A percentile compares a stretch with the other conserved stretches of the same genome.
Evolutionary conservation across 2,329 filamentous ascomycete genomes (phyloP).

Genomic region (Botrytis deweyae): DNA sequence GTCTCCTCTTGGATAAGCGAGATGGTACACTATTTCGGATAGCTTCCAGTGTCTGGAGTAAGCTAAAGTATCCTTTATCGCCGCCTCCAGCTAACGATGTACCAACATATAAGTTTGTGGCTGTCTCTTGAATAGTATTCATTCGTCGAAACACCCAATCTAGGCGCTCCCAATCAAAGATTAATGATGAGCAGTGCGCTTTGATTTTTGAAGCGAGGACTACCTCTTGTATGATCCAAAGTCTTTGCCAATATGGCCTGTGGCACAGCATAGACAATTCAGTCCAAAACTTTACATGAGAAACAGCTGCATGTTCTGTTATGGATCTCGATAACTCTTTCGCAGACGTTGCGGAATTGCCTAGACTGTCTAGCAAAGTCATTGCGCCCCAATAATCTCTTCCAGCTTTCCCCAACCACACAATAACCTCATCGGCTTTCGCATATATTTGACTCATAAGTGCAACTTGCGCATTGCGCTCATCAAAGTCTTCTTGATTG

Average conservation of each 20-base stretch:
- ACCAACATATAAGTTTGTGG: background rate
- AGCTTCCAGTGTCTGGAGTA: conserved; percentile 13
- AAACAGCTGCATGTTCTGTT: conserved; percentile 5
- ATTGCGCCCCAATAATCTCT: conserved; percentile 21
- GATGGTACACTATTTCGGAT: conserved; percentile 15
- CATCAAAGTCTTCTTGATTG: conserved; percentile 20
- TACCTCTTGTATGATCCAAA: conserved; percentile 22
- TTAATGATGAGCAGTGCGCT: conserved; percentile 16
- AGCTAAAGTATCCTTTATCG: conserved; percentile 8
- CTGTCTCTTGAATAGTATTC: background rate
- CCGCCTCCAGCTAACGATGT: background rate
- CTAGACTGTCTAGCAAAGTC: conserved; percentile 15
- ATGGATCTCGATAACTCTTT: conserved; percentile 13
- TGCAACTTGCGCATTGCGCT: conserved; percentile 19
- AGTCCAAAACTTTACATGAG: conserved; percentile 18
- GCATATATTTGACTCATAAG: conserved; percentile 20
- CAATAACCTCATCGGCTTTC: conserved; percentile 13
- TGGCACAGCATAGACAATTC: conserved; percentile 13
- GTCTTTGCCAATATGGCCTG: conserved; percentile 18
- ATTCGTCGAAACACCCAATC: conserved; percentile 17
- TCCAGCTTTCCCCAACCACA: conserved; percentile 17
- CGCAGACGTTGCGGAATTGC: conserved; percentile 1
- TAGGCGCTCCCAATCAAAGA: conserved; percentile 18
- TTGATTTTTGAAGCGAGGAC: conserved; percentile 21
- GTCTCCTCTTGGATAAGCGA: conserved; percentile 15